phyloP scores from a whole-genome alignment of 192 early-diverging fungal species.

The Irineochytrium annulatum region DNA sequence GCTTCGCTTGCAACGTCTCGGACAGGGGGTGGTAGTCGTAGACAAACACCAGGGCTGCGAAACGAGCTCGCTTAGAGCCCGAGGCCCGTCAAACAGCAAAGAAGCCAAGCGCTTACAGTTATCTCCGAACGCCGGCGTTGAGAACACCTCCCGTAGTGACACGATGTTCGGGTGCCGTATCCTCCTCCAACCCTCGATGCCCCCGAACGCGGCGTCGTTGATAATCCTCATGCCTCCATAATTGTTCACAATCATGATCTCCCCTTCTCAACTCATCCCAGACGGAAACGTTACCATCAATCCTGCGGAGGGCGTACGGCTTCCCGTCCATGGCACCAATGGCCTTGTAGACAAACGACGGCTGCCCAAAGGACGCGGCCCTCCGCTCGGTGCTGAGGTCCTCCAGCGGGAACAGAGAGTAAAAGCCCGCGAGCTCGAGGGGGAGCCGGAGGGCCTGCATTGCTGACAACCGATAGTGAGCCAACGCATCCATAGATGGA shows the following conservation, averaged over 20 bases:
- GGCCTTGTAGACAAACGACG: slow-evolving; percentile 79
- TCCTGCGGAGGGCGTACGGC: slow-evolving; percentile 77
- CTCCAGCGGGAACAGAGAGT: slow-evolving; percentile 41
- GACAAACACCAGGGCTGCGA: slow-evolving; percentile 87
- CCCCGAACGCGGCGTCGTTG: slow-evolving; percentile 76
- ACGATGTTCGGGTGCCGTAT: slow-evolving; percentile 81
- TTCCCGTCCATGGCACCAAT: slow-evolving; percentile 79
- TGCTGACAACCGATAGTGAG: too few species aligned
- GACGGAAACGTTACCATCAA: slow-evolving; percentile 54
- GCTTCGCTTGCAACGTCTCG: slow-evolving; percentile 62
- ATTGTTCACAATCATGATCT: not conserved
- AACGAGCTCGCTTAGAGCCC: not conserved
- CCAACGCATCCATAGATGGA: too few species aligned
- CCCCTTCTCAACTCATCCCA: too few species aligned
- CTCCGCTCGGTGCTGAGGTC: slow-evolving; percentile 31
- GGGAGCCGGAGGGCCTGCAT: too few species aligned
- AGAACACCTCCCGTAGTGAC: slow-evolving; percentile 89
- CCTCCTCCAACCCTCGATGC: slow-evolving; percentile 79
- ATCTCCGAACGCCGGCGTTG: slow-evolving; percentile 93
- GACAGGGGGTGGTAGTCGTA: slow-evolving; percentile 91
- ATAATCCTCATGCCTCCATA: slow-evolving; percentile 61
- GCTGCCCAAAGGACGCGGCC: slow-evolving; percentile 62
- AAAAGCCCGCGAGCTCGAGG: too few species aligned
- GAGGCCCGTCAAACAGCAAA: too few species aligned
- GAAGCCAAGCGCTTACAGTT: slow-evolving; percentile 55